Evolutionary conservation across 345 rosid genomes (phyloP), one percentile per base, ranked within the genome.

Genomic region (Dipteronia dyeriana): DNA sequence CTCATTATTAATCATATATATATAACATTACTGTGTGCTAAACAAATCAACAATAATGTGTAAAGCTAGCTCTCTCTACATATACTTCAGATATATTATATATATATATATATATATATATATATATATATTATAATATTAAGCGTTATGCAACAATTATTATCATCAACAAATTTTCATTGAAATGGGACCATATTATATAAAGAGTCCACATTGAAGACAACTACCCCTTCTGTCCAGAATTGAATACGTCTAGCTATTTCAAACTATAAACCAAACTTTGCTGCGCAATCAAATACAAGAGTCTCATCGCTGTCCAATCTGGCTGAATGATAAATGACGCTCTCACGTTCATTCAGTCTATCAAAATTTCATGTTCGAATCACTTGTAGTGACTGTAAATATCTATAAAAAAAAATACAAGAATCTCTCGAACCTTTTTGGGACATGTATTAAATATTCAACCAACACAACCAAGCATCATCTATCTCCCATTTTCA

Each of bases 381-480:
- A 31, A 31, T 31, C 5, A 4, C 38, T 31, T 31, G 38, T 31
- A 29, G 34, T 29, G 4, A 29, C 4, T 5, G 38, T 34, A 34
- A 34, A 34, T 34, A 31, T 31, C 0, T 31, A 34, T 34, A 34
- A 2, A 34, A 5, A 29, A 2, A 34, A 34, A 4, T 34, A 34
- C 38, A 34, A 34, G 38, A 34, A 34, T 34, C 38, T 0, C 38
- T 34, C 6, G 6, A 2, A 8, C 5, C 4, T 4, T 70, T 34
- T 13, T 53, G 66, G 38, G 2, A 34, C 65, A 63, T 22, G 17
- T 19, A n/a, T 79, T 60, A 47, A 68, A 61, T 79, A 66, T 68
- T 73, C 74, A 79, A 60, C 70, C 20, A 73, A 73, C 51, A 45
- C 56, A 49, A 34, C 78, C 34, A 47, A 59, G 62, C 25, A 17